These are phyloP conservation scores for Apophysomyces ossiformis DNA, from an alignment of 371 early-diverging fungal species.

Conservation along the genomic window DNA sequence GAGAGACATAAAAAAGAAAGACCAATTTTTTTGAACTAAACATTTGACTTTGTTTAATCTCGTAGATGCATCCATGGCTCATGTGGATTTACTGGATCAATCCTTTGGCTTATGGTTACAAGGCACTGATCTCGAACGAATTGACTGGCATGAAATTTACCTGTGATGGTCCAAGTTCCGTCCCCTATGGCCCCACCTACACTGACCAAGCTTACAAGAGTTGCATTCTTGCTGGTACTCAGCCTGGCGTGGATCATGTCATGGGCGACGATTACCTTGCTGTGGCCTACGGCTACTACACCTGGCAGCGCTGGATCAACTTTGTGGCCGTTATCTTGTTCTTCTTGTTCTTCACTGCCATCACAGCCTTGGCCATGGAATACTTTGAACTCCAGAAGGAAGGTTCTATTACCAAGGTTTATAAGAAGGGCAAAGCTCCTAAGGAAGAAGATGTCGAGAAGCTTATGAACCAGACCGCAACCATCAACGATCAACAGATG, in stretches of 20 bases:
- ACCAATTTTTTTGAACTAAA: neutral
- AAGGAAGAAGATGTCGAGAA: slow-evolving; percentile 20
- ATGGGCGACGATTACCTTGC: slow-evolving; percentile 58
- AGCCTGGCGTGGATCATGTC: slow-evolving; percentile 49
- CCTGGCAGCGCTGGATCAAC: slow-evolving; percentile 61
- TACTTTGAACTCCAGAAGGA: slow-evolving; percentile 54
- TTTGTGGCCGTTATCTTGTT: slow-evolving; percentile 62
- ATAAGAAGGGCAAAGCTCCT: slow-evolving; percentile 48
- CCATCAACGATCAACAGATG: slow-evolving; percentile 33
- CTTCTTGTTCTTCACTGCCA: slow-evolving; percentile 56
- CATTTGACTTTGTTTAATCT: slow-evolving; percentile 38
- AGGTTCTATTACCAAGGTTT: slow-evolving; percentile 62
- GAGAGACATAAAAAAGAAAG: no score
- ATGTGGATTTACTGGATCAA: slow-evolving; percentile 76
- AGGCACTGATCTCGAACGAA: slow-evolving; percentile 72
- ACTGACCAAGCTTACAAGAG: slow-evolving; percentile 50
- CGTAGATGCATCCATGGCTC: slow-evolving; percentile 72
- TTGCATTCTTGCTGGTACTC: slow-evolving; percentile 57
- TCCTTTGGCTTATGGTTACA: slow-evolving; percentile 70
- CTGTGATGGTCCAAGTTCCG: slow-evolving; percentile 44
- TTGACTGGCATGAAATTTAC: slow-evolving; percentile 47
- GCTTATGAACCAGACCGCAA: slow-evolving; percentile 18
- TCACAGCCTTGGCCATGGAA: slow-evolving; percentile 62
- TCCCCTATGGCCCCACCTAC: slow-evolving; percentile 49
- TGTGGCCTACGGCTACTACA: slow-evolving; percentile 44